phyloP scores from a whole-genome alignment of 176 grass and related monocot genomes.

The Phoenix dactylifera region DNA sequence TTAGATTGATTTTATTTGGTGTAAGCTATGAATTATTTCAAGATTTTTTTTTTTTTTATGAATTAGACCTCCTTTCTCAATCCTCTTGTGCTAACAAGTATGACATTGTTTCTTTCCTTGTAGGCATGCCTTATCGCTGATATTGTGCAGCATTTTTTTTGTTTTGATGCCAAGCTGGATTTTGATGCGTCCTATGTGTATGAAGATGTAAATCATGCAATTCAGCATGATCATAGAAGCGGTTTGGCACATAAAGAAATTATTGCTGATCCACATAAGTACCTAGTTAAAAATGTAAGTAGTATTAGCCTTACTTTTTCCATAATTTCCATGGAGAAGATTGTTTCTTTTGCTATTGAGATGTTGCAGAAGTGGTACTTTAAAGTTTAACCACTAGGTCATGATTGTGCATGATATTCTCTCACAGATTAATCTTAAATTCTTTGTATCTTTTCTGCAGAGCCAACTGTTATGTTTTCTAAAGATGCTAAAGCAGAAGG shows the following conservation, averaged over 20 bases:
- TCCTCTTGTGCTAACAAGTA: no score
- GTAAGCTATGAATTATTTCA: no score
- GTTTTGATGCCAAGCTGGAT: slow-evolving; percentile 81
- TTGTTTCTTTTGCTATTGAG: neutral
- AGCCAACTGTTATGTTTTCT: slow-evolving; percentile 57
- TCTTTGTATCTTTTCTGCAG: slow-evolving; percentile 35
- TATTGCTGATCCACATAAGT: slow-evolving; percentile 81
- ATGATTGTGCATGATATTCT: neutral
- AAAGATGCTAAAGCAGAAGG: slow-evolving; percentile 70
- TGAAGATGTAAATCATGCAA: slow-evolving; percentile 83
- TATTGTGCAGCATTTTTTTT: slow-evolving; percentile 90
- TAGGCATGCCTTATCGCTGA: slow-evolving; percentile 96
- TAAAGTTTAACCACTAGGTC: neutral
- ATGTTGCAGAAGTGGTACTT: neutral
- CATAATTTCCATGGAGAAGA: no score
- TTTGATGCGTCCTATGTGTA: slow-evolving; percentile 96
- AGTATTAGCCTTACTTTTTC: neutral
- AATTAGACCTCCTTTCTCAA: no score
- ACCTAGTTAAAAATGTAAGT: slow-evolving; percentile 86
- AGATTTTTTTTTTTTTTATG: no score
- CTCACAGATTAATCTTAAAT: neutral
- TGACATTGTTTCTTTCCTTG: slow-evolving; percentile 29
- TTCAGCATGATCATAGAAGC: slow-evolving; percentile 95
- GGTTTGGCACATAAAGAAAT: slow-evolving; percentile 76
- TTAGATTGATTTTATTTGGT: no score